These are phyloP conservation scores for Penicillium sclerotigenum DNA, from an alignment of 2,329 filamentous ascomycete species.

Conservation along the genomic window DNA sequence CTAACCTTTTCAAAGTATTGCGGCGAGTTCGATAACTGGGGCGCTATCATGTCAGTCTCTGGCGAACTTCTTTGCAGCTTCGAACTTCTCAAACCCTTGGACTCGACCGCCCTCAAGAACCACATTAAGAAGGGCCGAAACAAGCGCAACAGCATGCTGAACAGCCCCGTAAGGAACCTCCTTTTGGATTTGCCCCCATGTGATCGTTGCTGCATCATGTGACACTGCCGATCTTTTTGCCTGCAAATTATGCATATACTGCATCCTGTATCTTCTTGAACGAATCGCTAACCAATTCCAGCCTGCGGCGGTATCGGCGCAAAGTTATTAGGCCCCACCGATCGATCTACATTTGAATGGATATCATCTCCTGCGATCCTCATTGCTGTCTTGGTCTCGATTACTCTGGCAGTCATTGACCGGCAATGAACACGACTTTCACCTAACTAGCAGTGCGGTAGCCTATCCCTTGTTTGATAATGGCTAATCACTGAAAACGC, in stretches of 20 bases:
- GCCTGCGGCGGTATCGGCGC: slow-evolving; percentile 46
- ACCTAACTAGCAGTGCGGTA: not conserved
- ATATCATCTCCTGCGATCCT: slow-evolving; percentile 9
- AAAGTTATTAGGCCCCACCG: slow-evolving; percentile 39
- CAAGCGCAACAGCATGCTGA: slow-evolving; percentile 90
- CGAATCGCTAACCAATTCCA: slow-evolving; percentile 25
- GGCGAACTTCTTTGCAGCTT: slow-evolving; percentile 93
- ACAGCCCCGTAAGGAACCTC: slow-evolving; percentile 76
- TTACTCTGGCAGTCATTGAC: slow-evolving; percentile 1
- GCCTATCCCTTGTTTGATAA: not conserved
- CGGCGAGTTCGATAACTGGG: slow-evolving; percentile 98
- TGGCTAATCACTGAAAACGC: not conserved
- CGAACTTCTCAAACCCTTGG: slow-evolving; percentile 90
- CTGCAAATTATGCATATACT: not conserved
- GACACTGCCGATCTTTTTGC: slow-evolving; percentile 20
- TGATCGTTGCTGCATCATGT: slow-evolving; percentile 17
- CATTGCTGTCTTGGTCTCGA: slow-evolving; percentile 8
- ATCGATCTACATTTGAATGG: slow-evolving; percentile 3
- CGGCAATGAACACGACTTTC: not conserved
- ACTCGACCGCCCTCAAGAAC: slow-evolving; percentile 93
- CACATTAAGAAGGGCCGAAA: slow-evolving; percentile 98
- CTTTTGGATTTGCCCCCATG: slow-evolving; percentile 22
- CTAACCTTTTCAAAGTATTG: slow-evolving; percentile 67
- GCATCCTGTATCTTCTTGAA: not conserved
- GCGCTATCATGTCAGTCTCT: slow-evolving; percentile 97